Conservation (phyloP, 305 asterid species). For the Withania somnifera region DNA sequence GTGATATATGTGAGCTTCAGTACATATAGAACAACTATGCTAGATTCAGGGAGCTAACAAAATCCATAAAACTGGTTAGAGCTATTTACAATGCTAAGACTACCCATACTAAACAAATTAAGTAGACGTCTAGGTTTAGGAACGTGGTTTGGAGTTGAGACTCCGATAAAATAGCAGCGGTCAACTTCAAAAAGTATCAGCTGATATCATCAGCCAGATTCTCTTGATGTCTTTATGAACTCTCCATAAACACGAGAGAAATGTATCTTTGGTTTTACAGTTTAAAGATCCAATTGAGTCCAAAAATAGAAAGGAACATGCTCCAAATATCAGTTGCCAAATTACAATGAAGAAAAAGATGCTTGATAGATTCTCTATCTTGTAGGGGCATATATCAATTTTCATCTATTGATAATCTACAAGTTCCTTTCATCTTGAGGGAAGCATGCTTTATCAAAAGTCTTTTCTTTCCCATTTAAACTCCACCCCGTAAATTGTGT, state of each 20-base stretch:
- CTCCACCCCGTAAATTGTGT: not conserved
- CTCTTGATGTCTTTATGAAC: not conserved
- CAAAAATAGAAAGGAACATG: not conserved
- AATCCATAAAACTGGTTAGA: not conserved
- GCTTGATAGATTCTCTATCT: not conserved
- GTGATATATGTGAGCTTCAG: not conserved
- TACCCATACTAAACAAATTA: not conserved
- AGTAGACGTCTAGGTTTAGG: not conserved
- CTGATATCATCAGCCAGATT: not conserved
- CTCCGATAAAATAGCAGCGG: not conserved
- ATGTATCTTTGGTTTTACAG: not conserved
- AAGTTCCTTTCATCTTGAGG: not conserved
- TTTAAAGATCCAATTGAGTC: not conserved
- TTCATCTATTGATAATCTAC: not conserved
- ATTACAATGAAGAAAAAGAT: not conserved
- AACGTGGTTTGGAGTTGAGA: not conserved
- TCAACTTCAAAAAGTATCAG: not conserved
- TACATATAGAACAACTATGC: not conserved
- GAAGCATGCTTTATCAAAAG: not conserved
- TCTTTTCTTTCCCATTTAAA: not conserved
- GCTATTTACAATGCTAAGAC: not conserved
- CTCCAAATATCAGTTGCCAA: not conserved
- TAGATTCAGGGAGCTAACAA: not conserved
- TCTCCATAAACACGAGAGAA: not conserved
- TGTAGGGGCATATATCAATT: not conserved